Evolutionary conservation across 2,329 filamentous ascomycete species (phyloP).

Genomic region (Ascochyta lentis): DNA sequence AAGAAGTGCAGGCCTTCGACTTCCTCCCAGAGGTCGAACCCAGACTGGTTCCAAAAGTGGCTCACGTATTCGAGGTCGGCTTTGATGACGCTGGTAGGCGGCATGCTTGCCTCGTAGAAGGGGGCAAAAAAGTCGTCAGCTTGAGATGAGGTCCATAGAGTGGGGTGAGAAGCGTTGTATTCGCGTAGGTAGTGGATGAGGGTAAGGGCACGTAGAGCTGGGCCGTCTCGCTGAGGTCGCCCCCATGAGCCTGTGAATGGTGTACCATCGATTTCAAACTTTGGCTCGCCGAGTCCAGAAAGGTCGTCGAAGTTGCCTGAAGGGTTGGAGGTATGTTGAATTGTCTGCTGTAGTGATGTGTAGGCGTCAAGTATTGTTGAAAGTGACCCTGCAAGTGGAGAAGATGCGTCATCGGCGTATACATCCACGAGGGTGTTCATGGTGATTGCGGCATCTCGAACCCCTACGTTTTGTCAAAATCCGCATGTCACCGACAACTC

Average conservation of each 20-base stretch:
- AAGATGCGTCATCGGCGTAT: constrained; percentile 45
- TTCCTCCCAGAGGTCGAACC: constrained; percentile 57
- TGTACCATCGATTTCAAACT: constrained; percentile 50
- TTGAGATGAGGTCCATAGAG: constrained; percentile 38
- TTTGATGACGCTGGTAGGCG: constrained; percentile 52
- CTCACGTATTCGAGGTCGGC: constrained; percentile 55
- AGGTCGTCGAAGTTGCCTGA: constrained; percentile 47
- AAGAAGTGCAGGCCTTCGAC: constrained; percentile 53
- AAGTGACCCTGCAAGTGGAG: constrained; percentile 33
- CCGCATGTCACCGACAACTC: too few species aligned
- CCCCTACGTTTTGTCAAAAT: constrained; percentile 38
- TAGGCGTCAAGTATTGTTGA: constrained; percentile 44
- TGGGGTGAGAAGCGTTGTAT: constrained; percentile 51
- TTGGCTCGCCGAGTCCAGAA: constrained; percentile 52
- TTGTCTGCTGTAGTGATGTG: constrained; percentile 40
- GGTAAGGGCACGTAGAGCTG: constrained; percentile 52
- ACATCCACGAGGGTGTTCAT: constrained; percentile 51
- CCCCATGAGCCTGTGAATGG: constrained; percentile 51
- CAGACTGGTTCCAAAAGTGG: constrained; percentile 50
- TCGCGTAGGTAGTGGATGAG: constrained; percentile 51
- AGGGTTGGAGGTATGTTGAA: constrained; percentile 51
- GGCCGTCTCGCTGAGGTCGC: constrained; percentile 54
- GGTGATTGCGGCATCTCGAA: constrained; percentile 54
- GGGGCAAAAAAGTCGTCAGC: constrained; percentile 40
- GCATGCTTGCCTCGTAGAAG: constrained; percentile 48